phyloP scores from a whole-genome alignment of 169 alveolate genomes.

The Besnoitia besnoiti region DNA sequence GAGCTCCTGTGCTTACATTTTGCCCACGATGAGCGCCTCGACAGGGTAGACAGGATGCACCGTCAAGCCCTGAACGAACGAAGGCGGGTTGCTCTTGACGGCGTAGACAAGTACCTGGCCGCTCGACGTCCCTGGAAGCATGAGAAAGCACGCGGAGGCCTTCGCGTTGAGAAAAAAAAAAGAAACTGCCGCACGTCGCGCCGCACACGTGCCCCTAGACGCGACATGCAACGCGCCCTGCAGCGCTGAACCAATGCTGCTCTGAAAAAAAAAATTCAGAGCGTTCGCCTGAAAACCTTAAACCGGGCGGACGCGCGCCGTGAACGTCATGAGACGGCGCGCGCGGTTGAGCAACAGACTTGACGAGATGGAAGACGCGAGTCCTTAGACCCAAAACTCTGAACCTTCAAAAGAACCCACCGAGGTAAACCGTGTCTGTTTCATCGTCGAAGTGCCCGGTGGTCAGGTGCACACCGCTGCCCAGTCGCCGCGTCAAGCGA shows the following conservation, averaged over 20 bases:
- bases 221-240: too few species aligned
- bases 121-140: conserved; percentile 22
- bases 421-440: conserved; percentile 3
- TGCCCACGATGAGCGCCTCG: neutral
- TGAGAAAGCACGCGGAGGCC: neutral
- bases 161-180: neutral
- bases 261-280: too few species aligned
- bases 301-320: too few species aligned
- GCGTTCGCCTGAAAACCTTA: too few species aligned
- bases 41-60: conserved; percentile 12
- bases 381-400: neutral
- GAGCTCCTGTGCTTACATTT: neutral
- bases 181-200: too few species aligned
- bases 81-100: conserved; percentile 22
- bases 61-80: neutral
- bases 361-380: too few species aligned
- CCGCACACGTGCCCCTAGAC: too few species aligned
- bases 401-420: neutral
- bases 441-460: conserved; percentile 21
- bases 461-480: conserved; percentile 4
- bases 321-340: too few species aligned
- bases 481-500: conserved; percentile 34
- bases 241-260: too few species aligned
- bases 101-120: conserved; percentile 19
- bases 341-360: too few species aligned